Base-by-base conservation (phyloP, 2,329 filamentous ascomycete species). In the Dactylonectria estremocensis region DNA sequence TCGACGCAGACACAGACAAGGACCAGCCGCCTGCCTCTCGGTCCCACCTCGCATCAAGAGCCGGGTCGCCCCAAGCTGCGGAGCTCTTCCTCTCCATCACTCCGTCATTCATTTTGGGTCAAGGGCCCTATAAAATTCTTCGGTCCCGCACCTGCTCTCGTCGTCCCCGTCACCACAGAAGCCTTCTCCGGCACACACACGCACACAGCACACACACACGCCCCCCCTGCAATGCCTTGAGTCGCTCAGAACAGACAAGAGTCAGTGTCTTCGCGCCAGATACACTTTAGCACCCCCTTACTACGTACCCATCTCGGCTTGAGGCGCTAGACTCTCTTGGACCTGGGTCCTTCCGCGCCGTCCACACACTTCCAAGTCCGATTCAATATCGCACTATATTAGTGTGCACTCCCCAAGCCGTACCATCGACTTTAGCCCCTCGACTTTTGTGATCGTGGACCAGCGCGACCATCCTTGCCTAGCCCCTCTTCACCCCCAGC, bases 351-450 rank as follows among this genome's bases (percentile, higher is more conserved):
- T 69, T 78, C 76, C 77, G 78, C 74, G 79, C 72, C 76, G 74
- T 67, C 73, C 76, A 76, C 75, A 64, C 69, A 28, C 24, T 28
- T 70, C 73, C 75, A 72, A 74, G 74, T 53, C 71, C 75, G 69
- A 76, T 75, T 72, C 75, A 75, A 79, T 74, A 78, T 70, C 76
- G 77, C 77, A 80, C 80, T 81, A 81, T 81, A 81, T 80, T 81
- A 82, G 80, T 80, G 76, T 74, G 75, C 73, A 72, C 77, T 80
- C 78, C 80, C 79, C 78, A 80, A 79, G 77, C 77, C 74, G 71
- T 74, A 77, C 74, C 72, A 73, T 66, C 61, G 61, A 62, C 69
- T 67, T 66, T 78, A 77, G 75, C 70, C 74, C 69, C 62, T 69
- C 64, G 72, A 77, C 73, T 76, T 72, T 69, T 73, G 63, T 77